Evolutionary conservation across 1,284 basidiomycete species (phyloP).

Genomic region (Puccinia novopanici): DNA sequence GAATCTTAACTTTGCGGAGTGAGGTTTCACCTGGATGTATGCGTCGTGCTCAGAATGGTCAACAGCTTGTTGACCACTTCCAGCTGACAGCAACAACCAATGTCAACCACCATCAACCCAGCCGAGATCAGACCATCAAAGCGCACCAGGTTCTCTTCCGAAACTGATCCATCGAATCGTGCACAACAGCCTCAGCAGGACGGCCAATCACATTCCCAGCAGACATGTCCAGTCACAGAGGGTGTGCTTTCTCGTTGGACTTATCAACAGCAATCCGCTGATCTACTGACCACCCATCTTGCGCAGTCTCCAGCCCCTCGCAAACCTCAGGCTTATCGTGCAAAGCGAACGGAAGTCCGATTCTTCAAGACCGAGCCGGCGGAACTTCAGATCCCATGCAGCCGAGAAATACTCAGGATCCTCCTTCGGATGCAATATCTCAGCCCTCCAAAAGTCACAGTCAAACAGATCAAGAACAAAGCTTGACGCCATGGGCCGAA

Average conservation of each 20-base stretch:
- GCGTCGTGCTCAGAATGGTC: not conserved
- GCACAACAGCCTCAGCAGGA: too few species aligned
- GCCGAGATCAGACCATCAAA: constrained; percentile 1
- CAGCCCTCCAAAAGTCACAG: constrained; percentile 37
- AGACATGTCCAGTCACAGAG: not conserved
- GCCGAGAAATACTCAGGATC: not conserved
- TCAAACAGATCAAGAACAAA: constrained; percentile 7
- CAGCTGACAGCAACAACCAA: not conserved
- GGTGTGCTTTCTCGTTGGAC: not conserved
- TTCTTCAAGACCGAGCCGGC: not conserved
- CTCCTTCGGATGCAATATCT: not conserved
- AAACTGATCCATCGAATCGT: not conserved
- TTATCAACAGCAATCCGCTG: not conserved
- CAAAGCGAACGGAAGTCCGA: not conserved
- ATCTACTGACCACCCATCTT: not conserved
- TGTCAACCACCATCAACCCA: not conserved
- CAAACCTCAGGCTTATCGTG: not conserved
- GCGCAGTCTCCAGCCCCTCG: not conserved
- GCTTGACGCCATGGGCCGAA: not conserved
- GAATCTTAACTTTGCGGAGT: too few species aligned
- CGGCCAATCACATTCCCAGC: not conserved
- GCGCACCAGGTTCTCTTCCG: constrained; percentile 11
- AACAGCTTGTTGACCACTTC: not conserved
- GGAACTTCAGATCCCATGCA: not conserved
- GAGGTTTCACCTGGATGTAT: not conserved